Evolutionary conservation across 2,329 filamentous ascomycete genomes (phyloP), one percentile per base, ranked within the genome.

Genomic region (Colletotrichum costaricense): DNA sequence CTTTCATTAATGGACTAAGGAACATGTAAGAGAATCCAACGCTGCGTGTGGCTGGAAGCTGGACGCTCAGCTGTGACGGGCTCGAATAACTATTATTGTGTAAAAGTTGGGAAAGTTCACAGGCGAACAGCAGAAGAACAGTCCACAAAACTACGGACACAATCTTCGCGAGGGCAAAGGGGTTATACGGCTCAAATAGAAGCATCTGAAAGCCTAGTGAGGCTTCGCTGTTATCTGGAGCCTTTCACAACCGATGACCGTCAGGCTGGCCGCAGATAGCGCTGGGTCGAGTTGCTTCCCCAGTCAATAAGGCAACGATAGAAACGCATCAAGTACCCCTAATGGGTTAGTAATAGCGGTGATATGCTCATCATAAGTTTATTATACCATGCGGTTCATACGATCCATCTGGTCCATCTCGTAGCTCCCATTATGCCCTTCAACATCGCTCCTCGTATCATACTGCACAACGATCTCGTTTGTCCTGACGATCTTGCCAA

Each of bases 401-500:
- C 56, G 67, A 56, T 59, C 60, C 71, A 73, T 73, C n/a, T 69
- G 58, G 30, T 59, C 38, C 58, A 72, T 65, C 56, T 73, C 71
- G 16, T 57, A 66, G 24, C 24, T 62, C n/a, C 24, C 67, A 35
- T 62, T 28, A 28, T 60, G 49, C 12, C 60, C 60, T 24, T 65
- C 70, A 5, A 66, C 38, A 2, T 52, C 28, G 28, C 60, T 70
- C 24, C 60, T 56, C 22, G 46, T 66, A 26, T 76, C 67, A 28
- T 77, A 77, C 55, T 74, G 68, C 63, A 77, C 72, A 3, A 69
- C 66, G 1, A 77, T 58, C 56, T 76, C 76, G 14, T 75, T 75
- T 8, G 73, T 77, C 67, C 63, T 65, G 56, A 76, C 57, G 35
- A 77, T 77, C 67, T 76, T 76, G 52, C 75, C 76, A 8, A 67